Evolutionary conservation across 2,329 filamentous ascomycete genomes (phyloP), one percentile per base, ranked within the genome.

Genomic region (Myriosclerotinia duriaeana): DNA sequence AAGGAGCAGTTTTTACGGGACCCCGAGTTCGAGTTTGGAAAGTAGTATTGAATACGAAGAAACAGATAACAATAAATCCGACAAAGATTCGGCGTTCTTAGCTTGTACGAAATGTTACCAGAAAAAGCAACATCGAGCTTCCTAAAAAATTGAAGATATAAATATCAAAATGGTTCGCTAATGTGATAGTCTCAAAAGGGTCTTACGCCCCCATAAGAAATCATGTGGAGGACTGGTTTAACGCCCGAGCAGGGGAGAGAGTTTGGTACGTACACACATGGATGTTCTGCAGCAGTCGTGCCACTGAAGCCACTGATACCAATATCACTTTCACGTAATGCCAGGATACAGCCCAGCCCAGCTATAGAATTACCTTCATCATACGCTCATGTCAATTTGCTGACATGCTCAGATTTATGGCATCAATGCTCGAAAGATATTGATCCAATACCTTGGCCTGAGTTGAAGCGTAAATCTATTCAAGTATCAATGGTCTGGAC

Each of bases 121-220:
- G 17, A 3, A 44, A 34, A 34, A 59, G 56, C 46, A 36, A 15
- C 44, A 36, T 48, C 20, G 30, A 15, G 42, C 36, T 59, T 36
- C 56, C 42, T 59, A 22, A 59, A 59, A 36, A 11, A 59, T 34
- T 48, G 56, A 59, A 59, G 56, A 59, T 59, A 59, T 59, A 59
- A 46, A 48, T 17, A 15, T 14, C 40, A 46, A 59, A 36, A 46
- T 59, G 30, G 8, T 46, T 48, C 12, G 56, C 56, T 59, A 46
- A 46, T 59, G 56, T 48, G 34, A 46, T 59, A 1, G 7, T 36
- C 42, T 48, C 26, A 46, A n/a, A 59, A 59, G 12, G 26, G 6
- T 9, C 11, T 36, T n/a, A 4, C 9, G 42, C 42, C 42, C 26
- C 36, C 42, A 46, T 36, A 17, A 46, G 36, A n/a, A 46, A 44